Percentiles rank a stretch among this genome's conserved stretches.
Conservation (phyloP, 179 eudicot species). For the Silene noctiflora region DNA sequence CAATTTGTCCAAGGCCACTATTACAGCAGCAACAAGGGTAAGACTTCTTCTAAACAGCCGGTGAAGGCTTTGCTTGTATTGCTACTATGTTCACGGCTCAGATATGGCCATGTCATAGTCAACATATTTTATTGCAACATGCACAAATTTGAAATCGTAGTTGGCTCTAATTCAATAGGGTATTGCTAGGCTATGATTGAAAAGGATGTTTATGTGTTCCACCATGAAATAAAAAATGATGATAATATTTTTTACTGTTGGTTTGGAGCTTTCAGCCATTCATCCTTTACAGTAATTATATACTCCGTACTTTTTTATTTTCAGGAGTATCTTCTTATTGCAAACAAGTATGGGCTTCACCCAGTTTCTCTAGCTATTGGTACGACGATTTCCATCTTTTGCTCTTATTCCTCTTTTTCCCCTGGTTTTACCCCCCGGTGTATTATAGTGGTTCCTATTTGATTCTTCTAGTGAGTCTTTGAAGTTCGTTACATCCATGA, state of each 20-base stretch:
- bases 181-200: not conserved
- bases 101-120: not conserved
- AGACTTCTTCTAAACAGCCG: conserved; percentile 1
- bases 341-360: conserved; percentile 58
- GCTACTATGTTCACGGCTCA: not conserved
- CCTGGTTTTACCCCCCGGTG: not conserved
- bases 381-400: conserved; percentile 25
- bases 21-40: conserved; percentile 56
- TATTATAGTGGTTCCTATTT: not conserved
- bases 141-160: not conserved
- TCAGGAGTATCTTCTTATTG: conserved; percentile 75
- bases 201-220: not conserved
- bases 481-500: not conserved
- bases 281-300: not conserved
- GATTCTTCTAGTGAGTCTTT: not conserved
- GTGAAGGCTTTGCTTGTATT: not conserved
- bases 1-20: conserved; percentile 46
- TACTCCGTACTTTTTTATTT: conserved; percentile 19
- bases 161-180: not conserved
- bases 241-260: not conserved
- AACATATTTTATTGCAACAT: not conserved
- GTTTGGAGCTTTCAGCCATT: conserved; percentile 4
- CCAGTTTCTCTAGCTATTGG: conserved; percentile 89
- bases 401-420: not conserved
- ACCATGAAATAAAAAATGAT: not conserved